Conservation (phyloP, 148 eudicot genomes). For the Cornus kousa region DNA sequence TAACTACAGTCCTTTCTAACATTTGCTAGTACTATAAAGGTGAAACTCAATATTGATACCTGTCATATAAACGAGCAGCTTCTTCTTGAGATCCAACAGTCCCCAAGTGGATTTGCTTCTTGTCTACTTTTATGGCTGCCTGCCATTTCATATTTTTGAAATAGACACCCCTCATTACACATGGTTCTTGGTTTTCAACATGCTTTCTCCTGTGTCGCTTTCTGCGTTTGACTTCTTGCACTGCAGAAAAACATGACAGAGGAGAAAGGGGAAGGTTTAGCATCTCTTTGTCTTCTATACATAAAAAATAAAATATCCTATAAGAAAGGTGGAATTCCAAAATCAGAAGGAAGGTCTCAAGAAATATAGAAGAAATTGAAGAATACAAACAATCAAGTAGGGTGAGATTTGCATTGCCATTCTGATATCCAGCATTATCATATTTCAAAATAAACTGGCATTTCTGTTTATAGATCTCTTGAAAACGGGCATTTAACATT, state of each 20-base stretch:
- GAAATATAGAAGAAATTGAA: too few relatives aligned
- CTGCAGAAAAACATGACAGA: conserved; percentile 11
- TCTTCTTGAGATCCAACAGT: conserved; percentile 84
- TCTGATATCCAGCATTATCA: too few relatives aligned
- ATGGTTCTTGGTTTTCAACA: conserved; percentile 49
- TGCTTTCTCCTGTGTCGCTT: conserved; percentile 71
- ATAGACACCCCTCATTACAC: conserved; percentile 77
- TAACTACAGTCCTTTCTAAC: background rate
- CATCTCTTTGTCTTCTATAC: too few relatives aligned
- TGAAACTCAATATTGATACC: conserved; percentile 34
- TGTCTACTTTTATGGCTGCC: conserved; percentile 96
- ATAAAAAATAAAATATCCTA: too few relatives aligned
- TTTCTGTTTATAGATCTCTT: too few relatives aligned
- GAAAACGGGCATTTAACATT: too few relatives aligned
- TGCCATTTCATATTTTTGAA: conserved; percentile 94
- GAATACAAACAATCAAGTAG: too few relatives aligned
- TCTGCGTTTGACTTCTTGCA: conserved; percentile 61
- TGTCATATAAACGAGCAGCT: conserved; percentile 88
- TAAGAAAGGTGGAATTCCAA: too few relatives aligned
- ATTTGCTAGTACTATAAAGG: background rate
- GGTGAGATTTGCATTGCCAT: too few relatives aligned
- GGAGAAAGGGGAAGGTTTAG: background rate
- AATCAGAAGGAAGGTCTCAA: too few relatives aligned
- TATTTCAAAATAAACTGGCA: too few relatives aligned
- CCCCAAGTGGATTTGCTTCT: conserved; percentile 94